phyloP scores from a whole-genome alignment of 805 yeast genomes.

The Dipodascus geniculatus region DNA sequence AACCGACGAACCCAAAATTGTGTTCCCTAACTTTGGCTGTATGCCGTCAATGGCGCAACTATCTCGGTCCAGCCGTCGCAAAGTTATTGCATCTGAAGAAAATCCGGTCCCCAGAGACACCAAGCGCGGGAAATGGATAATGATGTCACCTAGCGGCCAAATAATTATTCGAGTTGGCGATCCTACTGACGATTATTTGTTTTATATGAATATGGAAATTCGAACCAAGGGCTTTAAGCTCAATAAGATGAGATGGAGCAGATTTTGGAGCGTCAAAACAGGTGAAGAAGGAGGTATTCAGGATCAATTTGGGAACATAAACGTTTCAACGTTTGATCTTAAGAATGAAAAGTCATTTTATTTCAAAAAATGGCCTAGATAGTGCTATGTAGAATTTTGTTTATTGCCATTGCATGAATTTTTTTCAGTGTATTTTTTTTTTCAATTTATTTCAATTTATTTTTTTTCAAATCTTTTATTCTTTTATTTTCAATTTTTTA shows the following conservation, averaged over 20 bases:
- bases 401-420: no score
- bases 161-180: slow-evolving; percentile 36
- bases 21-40: slow-evolving; percentile 44
- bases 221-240: slow-evolving; percentile 47
- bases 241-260: slow-evolving; percentile 62
- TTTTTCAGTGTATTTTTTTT: no score
- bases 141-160: slow-evolving; percentile 35
- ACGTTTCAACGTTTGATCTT: slow-evolving; percentile 34
- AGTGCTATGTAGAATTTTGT: background rate
- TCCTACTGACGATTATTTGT: slow-evolving; percentile 40
- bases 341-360: slow-evolving; percentile 69
- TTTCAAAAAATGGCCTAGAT: slow-evolving; percentile 34
- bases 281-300: slow-evolving; percentile 34
- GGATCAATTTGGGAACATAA: background rate
- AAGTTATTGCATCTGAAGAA: background rate
- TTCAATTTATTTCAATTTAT: no score
- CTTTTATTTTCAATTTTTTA: background rate
- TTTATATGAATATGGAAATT: slow-evolving; percentile 52
- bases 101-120: slow-evolving; percentile 20
- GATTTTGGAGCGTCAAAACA: slow-evolving; percentile 46
- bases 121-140: slow-evolving; percentile 44
- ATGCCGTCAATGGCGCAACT: slow-evolving; percentile 15
- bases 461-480: no score
- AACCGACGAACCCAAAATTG: slow-evolving; percentile 54
- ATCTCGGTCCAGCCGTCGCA: slow-evolving; percentile 21